Conservation (phyloP, 306 rosid species). For the Biancaea sappan region DNA sequence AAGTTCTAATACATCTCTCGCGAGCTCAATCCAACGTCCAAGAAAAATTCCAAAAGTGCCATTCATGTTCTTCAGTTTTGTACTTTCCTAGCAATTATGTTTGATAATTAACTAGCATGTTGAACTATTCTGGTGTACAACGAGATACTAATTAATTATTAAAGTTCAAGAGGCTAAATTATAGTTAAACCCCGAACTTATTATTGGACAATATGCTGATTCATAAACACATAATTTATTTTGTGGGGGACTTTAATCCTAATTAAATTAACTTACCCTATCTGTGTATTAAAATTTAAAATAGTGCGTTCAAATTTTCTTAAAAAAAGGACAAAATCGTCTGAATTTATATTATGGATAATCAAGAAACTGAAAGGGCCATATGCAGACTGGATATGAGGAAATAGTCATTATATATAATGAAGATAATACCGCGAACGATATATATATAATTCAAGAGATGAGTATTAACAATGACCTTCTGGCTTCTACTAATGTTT, state of each 20-base stretch:
- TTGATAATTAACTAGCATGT: not conserved
- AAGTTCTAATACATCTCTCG: slow-evolving; percentile 30
- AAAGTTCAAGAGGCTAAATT: not conserved
- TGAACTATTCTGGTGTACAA: not conserved
- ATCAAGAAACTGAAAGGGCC: slow-evolving; percentile 32
- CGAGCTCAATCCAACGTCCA: not conserved
- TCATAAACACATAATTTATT: not conserved
- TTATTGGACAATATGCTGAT: not conserved
- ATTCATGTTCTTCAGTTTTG: not conserved
- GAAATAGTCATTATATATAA: not conserved
- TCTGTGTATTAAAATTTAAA: not conserved
- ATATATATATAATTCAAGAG: not conserved
- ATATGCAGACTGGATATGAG: slow-evolving; percentile 18
- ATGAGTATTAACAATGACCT: not conserved
- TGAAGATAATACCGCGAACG: not conserved
- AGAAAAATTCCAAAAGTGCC: not conserved
- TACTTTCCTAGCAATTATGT: slow-evolving; percentile 16
- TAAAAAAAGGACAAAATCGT: slow-evolving; percentile 17
- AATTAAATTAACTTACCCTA: not conserved
- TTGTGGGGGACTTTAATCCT: not conserved
- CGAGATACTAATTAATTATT: not conserved
- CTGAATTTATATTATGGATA: slow-evolving; percentile 31
- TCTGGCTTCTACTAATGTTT: not conserved
- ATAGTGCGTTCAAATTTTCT: not conserved
- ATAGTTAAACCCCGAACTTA: not conserved